These are phyloP conservation scores for Rubia balearica DNA, from an alignment of 305 asterid species.

Conservation along the genomic window DNA sequence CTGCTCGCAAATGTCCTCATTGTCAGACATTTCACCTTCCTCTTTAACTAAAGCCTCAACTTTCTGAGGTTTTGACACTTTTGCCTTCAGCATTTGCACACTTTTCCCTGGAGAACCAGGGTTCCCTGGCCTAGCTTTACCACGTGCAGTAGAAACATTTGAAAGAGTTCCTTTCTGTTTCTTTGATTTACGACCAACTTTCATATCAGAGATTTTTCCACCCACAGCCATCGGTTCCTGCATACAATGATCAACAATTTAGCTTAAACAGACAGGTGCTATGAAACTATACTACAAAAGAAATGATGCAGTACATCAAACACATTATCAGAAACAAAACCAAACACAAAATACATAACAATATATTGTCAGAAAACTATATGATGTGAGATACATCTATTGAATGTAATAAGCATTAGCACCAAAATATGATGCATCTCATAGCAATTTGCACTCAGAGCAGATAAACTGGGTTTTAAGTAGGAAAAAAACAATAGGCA, in stretches of 20 bases:
- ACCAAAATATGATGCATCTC: background rate
- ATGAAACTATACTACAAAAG: background rate
- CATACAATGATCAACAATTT: constrained; percentile 20
- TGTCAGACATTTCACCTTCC: constrained; percentile 99
- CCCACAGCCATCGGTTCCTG: constrained; percentile 89
- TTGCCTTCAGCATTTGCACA: constrained; percentile 39
- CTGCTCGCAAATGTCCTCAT: constrained; percentile 89
- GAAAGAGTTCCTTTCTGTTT: constrained; percentile 53
- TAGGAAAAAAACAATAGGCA: background rate
- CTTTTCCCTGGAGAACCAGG: constrained; percentile 42
- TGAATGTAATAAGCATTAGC: background rate
- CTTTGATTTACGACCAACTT: constrained; percentile 70
- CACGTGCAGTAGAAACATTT: constrained; percentile 27
- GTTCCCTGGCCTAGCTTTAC: constrained; percentile 55
- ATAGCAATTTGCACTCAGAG: background rate
- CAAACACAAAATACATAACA: background rate
- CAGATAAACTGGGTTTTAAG: background rate
- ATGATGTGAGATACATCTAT: background rate
- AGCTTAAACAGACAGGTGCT: constrained; percentile 11
- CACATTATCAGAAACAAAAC: constrained; percentile 13
- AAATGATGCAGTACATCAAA: background rate
- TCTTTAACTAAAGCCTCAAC: constrained; percentile 82
- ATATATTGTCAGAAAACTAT: background rate
- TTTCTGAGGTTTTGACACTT: constrained; percentile 59
- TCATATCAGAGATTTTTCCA: constrained; percentile 52